Conservation (phyloP, 2,329 filamentous ascomycete genomes). For the Microsporum ferrugineum region DNA sequence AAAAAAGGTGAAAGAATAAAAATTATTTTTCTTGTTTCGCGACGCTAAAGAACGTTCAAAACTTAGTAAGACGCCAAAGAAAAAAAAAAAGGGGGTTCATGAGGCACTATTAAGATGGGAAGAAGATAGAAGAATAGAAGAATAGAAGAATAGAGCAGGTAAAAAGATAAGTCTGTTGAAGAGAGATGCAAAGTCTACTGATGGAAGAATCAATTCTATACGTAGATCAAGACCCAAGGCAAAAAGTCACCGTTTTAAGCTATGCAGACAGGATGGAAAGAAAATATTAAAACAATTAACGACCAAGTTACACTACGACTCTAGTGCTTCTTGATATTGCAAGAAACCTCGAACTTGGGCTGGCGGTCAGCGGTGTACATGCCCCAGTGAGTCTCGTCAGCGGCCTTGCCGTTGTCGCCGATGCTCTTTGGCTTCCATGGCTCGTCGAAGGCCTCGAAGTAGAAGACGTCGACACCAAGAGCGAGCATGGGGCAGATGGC, state of each 20-base stretch:
- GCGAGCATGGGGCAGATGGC: conserved; percentile 53
- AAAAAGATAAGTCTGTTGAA: too few relatives aligned
- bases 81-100: conserved; percentile 2
- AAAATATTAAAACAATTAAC: neutral
- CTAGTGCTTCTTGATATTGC: conserved; percentile 21
- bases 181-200: too few relatives aligned
- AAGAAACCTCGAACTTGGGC: conserved; percentile 45
- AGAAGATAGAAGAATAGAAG: neutral
- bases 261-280: neutral
- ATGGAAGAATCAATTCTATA: neutral
- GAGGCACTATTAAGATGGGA: neutral
- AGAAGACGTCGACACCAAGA: conserved; percentile 59
- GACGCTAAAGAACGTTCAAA: conserved; percentile 1
- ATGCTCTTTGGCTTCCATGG: conserved; percentile 54
- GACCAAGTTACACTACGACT: neutral
- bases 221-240: neutral
- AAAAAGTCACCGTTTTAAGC: neutral
- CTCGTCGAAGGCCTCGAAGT: conserved; percentile 65
- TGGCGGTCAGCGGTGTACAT: conserved; percentile 50
- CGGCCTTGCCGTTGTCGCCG: conserved; percentile 51
- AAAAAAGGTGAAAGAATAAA: neutral
- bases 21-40: neutral
- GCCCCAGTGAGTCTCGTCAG: conserved; percentile 59
- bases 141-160: neutral
- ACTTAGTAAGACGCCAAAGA: conserved; percentile 3